Evolutionary conservation across 306 rosid genomes (phyloP).

Genomic region (Pyrus communis): DNA sequence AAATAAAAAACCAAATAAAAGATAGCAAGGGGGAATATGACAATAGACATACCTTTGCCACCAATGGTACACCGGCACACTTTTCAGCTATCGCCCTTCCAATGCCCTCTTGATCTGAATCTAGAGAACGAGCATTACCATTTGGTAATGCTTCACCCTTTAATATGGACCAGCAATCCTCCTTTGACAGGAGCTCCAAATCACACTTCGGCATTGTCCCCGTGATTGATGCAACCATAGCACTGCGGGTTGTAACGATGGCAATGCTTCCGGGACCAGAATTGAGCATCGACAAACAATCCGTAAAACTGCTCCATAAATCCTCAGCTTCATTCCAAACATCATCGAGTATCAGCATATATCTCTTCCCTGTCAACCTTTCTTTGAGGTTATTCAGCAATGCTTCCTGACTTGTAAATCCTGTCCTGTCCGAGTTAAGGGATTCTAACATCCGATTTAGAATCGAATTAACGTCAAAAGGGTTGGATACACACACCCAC

Average conservation of each 20-base stretch:
- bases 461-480: slow-evolving; percentile 4
- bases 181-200: rapidly evolving
- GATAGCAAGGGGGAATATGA: too few species aligned
- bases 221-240: too few species aligned
- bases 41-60: background rate
- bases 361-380: background rate
- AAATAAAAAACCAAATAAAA: too few species aligned
- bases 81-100: background rate
- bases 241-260: slow-evolving; percentile 1
- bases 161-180: too few species aligned
- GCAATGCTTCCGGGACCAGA: background rate
- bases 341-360: slow-evolving; percentile 17
- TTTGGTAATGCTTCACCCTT: too few species aligned
- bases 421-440: background rate
- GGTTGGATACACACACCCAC: slow-evolving; percentile 17
- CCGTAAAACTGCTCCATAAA: background rate
- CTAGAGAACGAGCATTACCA: too few species aligned
- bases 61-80: background rate
- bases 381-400: background rate
- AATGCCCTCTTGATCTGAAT: too few species aligned
- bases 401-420: background rate
- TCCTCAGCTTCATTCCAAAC: slow-evolving; percentile 5
- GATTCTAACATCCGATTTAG: background rate
- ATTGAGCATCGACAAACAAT: background rate
- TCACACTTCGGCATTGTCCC: background rate